These are phyloP conservation scores for Boletellus emodensis DNA, from an alignment of 768 basidiomycete species.

Conservation along the genomic window DNA sequence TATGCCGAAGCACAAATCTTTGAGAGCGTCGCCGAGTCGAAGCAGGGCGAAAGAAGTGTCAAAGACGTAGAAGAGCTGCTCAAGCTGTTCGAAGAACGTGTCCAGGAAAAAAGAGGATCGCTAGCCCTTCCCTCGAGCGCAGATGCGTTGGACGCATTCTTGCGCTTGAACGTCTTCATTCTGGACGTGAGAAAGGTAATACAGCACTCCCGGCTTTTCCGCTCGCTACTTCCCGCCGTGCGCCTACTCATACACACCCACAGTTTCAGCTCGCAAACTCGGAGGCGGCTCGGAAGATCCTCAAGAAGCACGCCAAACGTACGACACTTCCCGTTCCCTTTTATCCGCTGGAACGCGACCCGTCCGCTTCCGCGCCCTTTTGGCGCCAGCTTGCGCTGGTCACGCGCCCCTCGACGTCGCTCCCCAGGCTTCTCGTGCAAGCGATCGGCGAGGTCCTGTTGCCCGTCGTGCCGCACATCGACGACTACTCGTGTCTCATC, in stretches of 20 bases:
- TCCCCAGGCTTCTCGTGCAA: slow-evolving; percentile 69
- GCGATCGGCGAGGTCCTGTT: slow-evolving; percentile 79
- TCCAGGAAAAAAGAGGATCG: slow-evolving; percentile 47
- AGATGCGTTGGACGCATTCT: slow-evolving; percentile 62
- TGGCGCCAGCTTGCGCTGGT: slow-evolving; percentile 31
- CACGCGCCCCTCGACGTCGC: slow-evolving; percentile 33
- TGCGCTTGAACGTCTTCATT: slow-evolving; percentile 73
- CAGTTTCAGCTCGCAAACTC: slow-evolving; percentile 78
- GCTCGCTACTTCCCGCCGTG: background rate
- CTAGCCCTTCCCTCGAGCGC: slow-evolving; percentile 56
- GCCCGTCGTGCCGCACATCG: slow-evolving; percentile 73
- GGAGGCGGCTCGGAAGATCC: slow-evolving; percentile 87
- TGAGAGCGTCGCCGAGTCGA: slow-evolving; percentile 61
- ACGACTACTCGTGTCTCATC: slow-evolving; percentile 85
- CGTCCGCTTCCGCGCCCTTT: slow-evolving; percentile 8
- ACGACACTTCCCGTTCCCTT: slow-evolving; percentile 70
- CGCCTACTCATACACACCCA: slow-evolving; percentile 21
- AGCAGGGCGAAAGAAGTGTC: slow-evolving; percentile 61
- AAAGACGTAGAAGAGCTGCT: slow-evolving; percentile 70
- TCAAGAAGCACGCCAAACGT: slow-evolving; percentile 92
- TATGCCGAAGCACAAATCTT: slow-evolving; percentile 87
- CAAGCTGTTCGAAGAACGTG: slow-evolving; percentile 55
- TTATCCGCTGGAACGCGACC: slow-evolving; percentile 20
- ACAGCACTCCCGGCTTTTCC: background rate
- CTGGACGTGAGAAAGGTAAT: slow-evolving; percentile 75